Evolutionary conservation across 148 eudicot species (phyloP).

Genomic region (Silene conica): DNA sequence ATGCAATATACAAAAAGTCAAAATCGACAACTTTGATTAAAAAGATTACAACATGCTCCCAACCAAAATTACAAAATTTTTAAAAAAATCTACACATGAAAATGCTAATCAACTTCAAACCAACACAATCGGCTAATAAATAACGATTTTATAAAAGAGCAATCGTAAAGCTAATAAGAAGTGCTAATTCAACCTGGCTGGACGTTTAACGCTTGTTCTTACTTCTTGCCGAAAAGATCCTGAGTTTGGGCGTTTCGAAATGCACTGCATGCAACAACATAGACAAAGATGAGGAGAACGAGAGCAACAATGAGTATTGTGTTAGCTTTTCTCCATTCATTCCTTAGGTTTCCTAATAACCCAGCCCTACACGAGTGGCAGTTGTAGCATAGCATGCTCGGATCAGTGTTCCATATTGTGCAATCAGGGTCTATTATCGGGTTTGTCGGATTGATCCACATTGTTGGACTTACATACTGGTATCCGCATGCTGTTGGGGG

Average conservation of each 20-base stretch:
- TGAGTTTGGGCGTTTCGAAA: constrained; percentile 79
- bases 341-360: constrained; percentile 69
- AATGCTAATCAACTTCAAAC: too few relatives aligned
- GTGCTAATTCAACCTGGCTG: constrained; percentile 33
- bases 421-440: constrained; percentile 58
- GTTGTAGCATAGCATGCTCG: constrained; percentile 77
- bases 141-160: too few relatives aligned
- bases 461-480: constrained; percentile 74
- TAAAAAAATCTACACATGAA: too few relatives aligned
- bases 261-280: constrained; percentile 80
- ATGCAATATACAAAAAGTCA: too few relatives aligned
- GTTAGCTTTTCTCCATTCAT: constrained; percentile 87
- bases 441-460: constrained; percentile 67
- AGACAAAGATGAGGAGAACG: constrained; percentile 74
- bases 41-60: too few relatives aligned
- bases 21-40: too few relatives aligned
- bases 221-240: constrained; percentile 65
- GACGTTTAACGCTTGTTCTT: constrained; percentile 40
- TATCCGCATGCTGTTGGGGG: constrained; percentile 82
- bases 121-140: too few relatives aligned
- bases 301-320: constrained; percentile 62
- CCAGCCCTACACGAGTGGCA: constrained; percentile 93
- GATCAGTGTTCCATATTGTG: constrained; percentile 68
- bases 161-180: too few relatives aligned
- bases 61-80: too few relatives aligned